Base-by-base conservation (phyloP, 352 stramenopile genomes). In the Phytophthora tentaculata region DNA sequence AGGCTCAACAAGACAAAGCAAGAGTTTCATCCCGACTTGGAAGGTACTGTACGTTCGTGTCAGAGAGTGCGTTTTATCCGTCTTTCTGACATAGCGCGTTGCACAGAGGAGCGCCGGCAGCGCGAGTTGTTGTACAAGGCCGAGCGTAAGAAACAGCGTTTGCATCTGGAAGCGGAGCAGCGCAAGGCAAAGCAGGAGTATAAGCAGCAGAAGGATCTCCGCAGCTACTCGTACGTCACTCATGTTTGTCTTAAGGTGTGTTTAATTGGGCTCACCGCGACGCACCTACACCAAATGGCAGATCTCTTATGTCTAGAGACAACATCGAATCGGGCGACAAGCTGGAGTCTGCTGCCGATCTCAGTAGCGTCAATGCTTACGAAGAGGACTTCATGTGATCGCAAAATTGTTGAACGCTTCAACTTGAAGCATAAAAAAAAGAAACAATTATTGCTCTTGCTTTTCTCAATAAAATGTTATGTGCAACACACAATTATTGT, bases 1-100 rank as follows among this genome's bases (percentile, higher is more conserved):
- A 79, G 76, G 26, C 75, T 97, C 24, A 96, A 96, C 60, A 88
- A 89, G 56, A 92, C 91, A 43, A 97, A 97, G 65, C 64, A 78
- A 6, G 85, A 93, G 59, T 72, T 74, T 26, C 81, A 90, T 53
- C 88, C 85, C 8, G 83, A 96, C 29, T 62, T 97, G 23, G 86
- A 95, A 89, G 86, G 86, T 90, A n/a, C n/a, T n/a, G n/a, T n/a
- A 23, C 23, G 29, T 39, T 56, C 45, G 55, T 19, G 22, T 7
- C 48, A 56, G 22, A 64, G 5, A 19, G 26, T 58, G 32, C 28
- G 17, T 28, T 58, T 14, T 22, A 19, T 43, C 8, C 14, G 60
- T 59, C 54, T 60, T 57, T 58, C 17, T 73, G 32, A 69, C 19
- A n/a, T 32, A 41, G 26, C n/a, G 29, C 13, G 12, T 22, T 51